Percentiles rank a stretch among this genome's conserved stretches.
phyloP scores from a whole-genome alignment of 2,329 filamentous ascomycete genomes.

The Cercospora sesami region DNA sequence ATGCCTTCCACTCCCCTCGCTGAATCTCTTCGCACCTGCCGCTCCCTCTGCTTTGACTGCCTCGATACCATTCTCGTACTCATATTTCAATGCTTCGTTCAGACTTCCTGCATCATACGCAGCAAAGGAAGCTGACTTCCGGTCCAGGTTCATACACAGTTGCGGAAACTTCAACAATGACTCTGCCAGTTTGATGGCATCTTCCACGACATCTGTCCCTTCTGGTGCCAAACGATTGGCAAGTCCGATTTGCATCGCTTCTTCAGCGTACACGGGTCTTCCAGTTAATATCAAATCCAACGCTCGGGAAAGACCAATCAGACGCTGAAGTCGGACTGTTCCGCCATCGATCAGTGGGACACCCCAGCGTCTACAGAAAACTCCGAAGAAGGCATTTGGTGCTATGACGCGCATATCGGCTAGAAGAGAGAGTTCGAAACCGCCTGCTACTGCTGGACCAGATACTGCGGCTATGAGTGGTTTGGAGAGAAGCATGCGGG shows the following conservation, averaged over 20 bases:
- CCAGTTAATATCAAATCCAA: slow-evolving; percentile 61
- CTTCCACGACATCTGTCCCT: slow-evolving; percentile 51
- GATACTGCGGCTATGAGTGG: slow-evolving; percentile 55
- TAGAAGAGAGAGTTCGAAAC: slow-evolving; percentile 55
- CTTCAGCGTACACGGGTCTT: slow-evolving; percentile 49
- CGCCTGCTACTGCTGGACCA: slow-evolving; percentile 57
- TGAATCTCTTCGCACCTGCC: slow-evolving; percentile 45
- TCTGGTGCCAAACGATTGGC: slow-evolving; percentile 55
- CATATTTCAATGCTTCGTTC: slow-evolving; percentile 52
- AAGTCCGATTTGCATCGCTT: slow-evolving; percentile 55
- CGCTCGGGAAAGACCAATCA: slow-evolving; percentile 55
- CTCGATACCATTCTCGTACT: slow-evolving; percentile 48
- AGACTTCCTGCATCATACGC: slow-evolving; percentile 52
- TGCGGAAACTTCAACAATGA: slow-evolving; percentile 54
- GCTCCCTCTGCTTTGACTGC: slow-evolving; percentile 50
- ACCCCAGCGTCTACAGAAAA: slow-evolving; percentile 57
- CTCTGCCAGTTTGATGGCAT: slow-evolving; percentile 51
- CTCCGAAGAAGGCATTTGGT: slow-evolving; percentile 55
- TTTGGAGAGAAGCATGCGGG: slow-evolving; percentile 52
- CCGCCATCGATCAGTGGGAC: slow-evolving; percentile 54
- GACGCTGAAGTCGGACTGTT: slow-evolving; percentile 54
- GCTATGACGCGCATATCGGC: slow-evolving; percentile 57
- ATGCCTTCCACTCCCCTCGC: slow-evolving; percentile 43
- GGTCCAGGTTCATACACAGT: slow-evolving; percentile 54
- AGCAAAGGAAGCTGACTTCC: slow-evolving; percentile 52